Evolutionary conservation across 331 rosid species (phyloP), one percentile per base, ranked within the genome.

Genomic region (Stylosanthes scabra): DNA sequence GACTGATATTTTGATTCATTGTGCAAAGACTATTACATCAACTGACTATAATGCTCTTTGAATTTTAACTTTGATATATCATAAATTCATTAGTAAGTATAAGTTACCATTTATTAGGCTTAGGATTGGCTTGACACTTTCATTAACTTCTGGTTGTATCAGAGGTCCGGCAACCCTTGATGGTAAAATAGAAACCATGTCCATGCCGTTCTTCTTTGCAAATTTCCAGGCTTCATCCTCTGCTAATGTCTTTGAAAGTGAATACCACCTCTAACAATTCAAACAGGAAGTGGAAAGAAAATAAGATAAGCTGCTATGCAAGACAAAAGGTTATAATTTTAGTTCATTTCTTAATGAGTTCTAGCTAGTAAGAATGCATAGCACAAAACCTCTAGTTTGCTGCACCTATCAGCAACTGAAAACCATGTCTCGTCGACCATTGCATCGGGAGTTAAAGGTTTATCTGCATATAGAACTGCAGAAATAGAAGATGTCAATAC

Each of bases 201-300:
- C 97, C 62, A 91, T 86, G 50, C 70, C 87, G 77, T 93, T 85
- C 80, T 91, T 93, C 47, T 83, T 86, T 2, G 45, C 93, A 72
- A 93, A 91, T 78, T 91, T 91, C 98, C 98, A 93, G 70, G 93
- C 98, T 78, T 88, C 88, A 11, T 86, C 96, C 85, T 93, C 98
- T 12, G 97, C 97, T 83, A 91, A 81, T 63, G 96, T 86, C 86
- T 93, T 93, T 44, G 98, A 93, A 69, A 89, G 90, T 49, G 58
- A 56, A 62, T 91, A 89, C 99, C 97, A 91, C 6, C 68, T 41
- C 97, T 94, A 85, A 50, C 81, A 75, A 47, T 59, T 66, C 60
- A 63, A 72, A 58, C 52, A 57, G 37, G 44, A 81, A 25, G 41
- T 41, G 71, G 52, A 20, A 62, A 59, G 46, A 34, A 54, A 77